A percentile compares a stretch with the other conserved stretches of the same genome.
phyloP scores from a whole-genome alignment of 345 rosid genomes.

The Pseudoturritis turrita region DNA sequence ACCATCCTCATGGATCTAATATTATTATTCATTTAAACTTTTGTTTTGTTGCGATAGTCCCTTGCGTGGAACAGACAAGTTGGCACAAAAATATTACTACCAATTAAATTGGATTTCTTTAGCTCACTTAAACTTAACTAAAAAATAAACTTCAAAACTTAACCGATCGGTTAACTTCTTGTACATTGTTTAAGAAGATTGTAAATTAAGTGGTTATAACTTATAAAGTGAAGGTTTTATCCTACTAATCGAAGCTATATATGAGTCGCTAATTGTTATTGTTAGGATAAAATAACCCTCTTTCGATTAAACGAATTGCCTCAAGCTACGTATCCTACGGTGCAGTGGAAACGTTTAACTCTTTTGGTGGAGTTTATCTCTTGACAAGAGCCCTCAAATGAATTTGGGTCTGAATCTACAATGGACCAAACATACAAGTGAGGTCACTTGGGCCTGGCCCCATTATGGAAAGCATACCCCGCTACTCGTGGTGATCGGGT shows the following conservation, averaged over 20 bases:
- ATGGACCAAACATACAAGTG: too few species aligned
- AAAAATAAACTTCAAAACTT: neutral
- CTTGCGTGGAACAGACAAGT: conserved; percentile 1
- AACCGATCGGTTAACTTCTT: too few species aligned
- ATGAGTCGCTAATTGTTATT: neutral
- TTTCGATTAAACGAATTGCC: too few species aligned
- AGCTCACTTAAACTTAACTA: neutral
- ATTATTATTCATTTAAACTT: neutral
- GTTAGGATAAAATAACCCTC: too few species aligned
- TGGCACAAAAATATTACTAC: neutral
- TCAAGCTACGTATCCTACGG: too few species aligned
- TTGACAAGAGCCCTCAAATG: too few species aligned
- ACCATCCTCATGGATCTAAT: neutral
- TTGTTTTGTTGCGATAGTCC: conserved; percentile 15
- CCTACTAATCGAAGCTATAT: neutral
- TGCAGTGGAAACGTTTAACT: too few species aligned
- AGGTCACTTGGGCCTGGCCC: too few species aligned
- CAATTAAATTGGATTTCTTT: neutral
- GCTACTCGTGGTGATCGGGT: too few species aligned
- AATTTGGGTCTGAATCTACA: too few species aligned
- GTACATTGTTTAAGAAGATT: neutral
- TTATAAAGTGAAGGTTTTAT: neutral
- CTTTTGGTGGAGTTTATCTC: too few species aligned
- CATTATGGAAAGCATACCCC: too few species aligned
- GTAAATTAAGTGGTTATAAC: neutral